These are phyloP conservation scores for Chrysopogon serrulatus DNA, from an alignment of 176 grass and related monocot genomes.

Conservation along the genomic window DNA sequence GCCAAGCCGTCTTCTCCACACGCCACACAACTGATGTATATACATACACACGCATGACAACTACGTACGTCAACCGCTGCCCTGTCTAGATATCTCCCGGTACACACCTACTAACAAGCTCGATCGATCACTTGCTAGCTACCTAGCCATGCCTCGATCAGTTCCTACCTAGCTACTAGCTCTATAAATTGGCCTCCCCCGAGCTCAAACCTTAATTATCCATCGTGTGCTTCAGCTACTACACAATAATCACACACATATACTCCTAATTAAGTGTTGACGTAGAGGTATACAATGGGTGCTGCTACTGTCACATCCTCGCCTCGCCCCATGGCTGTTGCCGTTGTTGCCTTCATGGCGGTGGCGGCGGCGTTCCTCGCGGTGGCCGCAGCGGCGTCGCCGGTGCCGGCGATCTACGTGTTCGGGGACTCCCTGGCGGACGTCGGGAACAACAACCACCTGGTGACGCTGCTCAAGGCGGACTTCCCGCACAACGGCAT, in stretches of 20 bases:
- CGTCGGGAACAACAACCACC: slow-evolving; percentile 86
- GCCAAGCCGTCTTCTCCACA: neutral
- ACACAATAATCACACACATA: neutral
- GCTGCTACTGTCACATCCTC: neutral
- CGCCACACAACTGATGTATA: neutral
- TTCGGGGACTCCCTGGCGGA: slow-evolving; percentile 86
- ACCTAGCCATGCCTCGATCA: too few relatives aligned
- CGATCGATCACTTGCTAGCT: too few relatives aligned
- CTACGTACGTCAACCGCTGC: neutral
- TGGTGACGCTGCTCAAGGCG: slow-evolving; percentile 69
- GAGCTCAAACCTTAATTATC: neutral
- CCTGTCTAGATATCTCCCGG: neutral
- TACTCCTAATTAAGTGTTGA: neutral
- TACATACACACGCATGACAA: slow-evolving; percentile 32
- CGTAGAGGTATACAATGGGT: neutral
- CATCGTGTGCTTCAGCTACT: neutral
- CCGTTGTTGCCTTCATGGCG: neutral
- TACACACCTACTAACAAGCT: neutral
- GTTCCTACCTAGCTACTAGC: neutral
- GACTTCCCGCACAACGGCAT: slow-evolving; percentile 88
- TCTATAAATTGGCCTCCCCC: slow-evolving; percentile 1
- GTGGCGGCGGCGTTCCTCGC: neutral
- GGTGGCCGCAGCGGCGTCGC: neutral
- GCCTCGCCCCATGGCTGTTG: neutral
- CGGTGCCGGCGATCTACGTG: slow-evolving; percentile 67